These are phyloP conservation scores for Mortierella sp. DNA, from an alignment of 371 early-diverging fungal species.

Conservation along the genomic window DNA sequence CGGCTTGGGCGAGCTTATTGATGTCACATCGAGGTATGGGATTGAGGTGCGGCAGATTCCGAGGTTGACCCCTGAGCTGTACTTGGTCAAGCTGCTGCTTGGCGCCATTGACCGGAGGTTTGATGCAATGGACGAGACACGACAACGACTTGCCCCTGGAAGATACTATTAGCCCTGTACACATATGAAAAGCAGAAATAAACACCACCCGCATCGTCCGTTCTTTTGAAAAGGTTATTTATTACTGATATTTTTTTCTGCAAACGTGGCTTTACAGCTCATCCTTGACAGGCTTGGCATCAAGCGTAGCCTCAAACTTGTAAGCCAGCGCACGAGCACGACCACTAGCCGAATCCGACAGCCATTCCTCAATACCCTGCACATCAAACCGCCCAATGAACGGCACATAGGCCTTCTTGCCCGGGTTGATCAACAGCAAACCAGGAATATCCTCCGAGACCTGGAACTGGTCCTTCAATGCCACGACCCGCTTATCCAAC, in stretches of 20 bases:
- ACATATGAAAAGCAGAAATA: neutral
- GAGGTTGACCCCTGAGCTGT: neutral
- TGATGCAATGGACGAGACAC: neutral
- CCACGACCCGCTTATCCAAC: constrained; percentile 60
- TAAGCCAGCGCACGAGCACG: constrained; percentile 59
- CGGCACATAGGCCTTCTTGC: constrained; percentile 74
- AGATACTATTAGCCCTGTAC: neutral
- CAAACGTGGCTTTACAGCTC: neutral
- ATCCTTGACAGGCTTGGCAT: constrained; percentile 10
- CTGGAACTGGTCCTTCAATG: constrained; percentile 71
- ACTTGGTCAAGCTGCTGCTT: neutral
- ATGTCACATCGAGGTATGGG: neutral
- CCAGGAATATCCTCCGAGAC: constrained; percentile 79
- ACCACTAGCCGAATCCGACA: constrained; percentile 60
- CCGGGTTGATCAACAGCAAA: constrained; percentile 74
- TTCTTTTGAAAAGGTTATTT: too few relatives aligned
- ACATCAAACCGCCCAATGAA: constrained; percentile 82
- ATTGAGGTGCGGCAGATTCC: neutral
- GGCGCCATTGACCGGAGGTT: neutral
- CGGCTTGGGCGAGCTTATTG: neutral
- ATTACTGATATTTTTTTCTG: neutral
- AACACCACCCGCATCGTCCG: too few relatives aligned
- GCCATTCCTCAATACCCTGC: constrained; percentile 68
- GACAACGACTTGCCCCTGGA: neutral
- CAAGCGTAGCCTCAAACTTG: constrained; percentile 21